phyloP scores from a whole-genome alignment of 2,329 filamentous ascomycete genomes.

The Ramichloridium luteum region DNA sequence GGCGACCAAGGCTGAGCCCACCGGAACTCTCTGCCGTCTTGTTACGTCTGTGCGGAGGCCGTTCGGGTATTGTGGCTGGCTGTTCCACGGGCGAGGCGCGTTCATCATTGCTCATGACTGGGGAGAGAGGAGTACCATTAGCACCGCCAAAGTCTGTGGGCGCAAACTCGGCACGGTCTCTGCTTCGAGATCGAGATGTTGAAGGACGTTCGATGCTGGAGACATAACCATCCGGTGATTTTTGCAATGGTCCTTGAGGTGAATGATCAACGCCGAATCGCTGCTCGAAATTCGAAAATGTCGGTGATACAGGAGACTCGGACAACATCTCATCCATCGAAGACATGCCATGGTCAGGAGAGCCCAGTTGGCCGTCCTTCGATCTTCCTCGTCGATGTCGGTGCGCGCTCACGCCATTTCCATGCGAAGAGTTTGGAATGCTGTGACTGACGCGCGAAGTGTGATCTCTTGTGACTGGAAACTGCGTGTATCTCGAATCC shows the following conservation, averaged over 20 bases:
- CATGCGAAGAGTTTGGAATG: too few relatives aligned
- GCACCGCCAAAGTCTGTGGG: not conserved
- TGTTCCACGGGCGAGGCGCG: not conserved
- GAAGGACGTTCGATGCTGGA: conserved; percentile 19
- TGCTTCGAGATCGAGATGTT: too few relatives aligned
- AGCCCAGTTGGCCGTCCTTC: conserved; percentile 11
- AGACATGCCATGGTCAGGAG: conserved; percentile 7
- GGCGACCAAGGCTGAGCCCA: conserved; percentile 24
- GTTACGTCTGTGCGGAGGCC: conserved; percentile 15
- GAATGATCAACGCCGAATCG: conserved; percentile 13
- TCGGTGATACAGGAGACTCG: conserved; percentile 10
- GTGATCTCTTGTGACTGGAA: conserved; percentile 7
- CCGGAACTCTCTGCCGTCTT: conserved; percentile 38
- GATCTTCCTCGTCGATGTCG: conserved; percentile 13
- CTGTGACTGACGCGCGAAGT: too few relatives aligned
- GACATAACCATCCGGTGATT: conserved; percentile 2
- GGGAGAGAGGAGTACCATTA: conserved; percentile 8
- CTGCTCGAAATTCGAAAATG: conserved; percentile 17
- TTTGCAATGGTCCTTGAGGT: conserved; percentile 15
- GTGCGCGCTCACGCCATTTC: conserved; percentile 10
- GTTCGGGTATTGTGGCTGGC: not conserved
- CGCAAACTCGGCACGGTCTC: conserved; percentile 24
- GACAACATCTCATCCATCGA: conserved; percentile 9
- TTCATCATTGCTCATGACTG: conserved; percentile 8
- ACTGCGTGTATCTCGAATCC: conserved; percentile 19